phyloP scores from a whole-genome alignment of 1,139 yeast genomes.

The Saccharomyces pastorianus region DNA sequence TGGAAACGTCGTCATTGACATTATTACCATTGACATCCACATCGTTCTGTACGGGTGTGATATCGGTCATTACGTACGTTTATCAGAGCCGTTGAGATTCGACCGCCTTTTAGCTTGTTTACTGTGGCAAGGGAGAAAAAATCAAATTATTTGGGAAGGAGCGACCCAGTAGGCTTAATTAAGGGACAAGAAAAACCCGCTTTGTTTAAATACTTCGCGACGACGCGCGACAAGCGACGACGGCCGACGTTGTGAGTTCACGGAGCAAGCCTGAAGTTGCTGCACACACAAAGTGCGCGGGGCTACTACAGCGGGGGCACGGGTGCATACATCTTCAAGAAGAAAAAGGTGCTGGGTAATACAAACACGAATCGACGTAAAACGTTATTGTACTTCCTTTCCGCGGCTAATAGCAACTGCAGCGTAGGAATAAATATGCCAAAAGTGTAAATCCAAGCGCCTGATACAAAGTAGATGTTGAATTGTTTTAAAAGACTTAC shows the following conservation, averaged over 20 bases:
- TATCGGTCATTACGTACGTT: background rate
- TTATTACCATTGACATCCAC: background rate
- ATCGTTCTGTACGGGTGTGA: constrained; percentile 1
- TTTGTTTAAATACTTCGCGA: constrained; percentile 1
- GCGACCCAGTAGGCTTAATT: background rate
- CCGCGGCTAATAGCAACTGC: background rate
- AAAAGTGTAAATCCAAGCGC: background rate
- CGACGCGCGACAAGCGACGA: constrained; percentile 1
- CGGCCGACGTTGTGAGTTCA: background rate
- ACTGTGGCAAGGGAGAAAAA: background rate
- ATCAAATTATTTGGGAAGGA: background rate
- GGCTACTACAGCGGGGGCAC: background rate
- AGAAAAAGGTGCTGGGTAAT: background rate
- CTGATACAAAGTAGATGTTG: background rate
- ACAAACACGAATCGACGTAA: background rate
- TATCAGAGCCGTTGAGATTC: background rate
- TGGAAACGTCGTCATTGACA: constrained; percentile 1
- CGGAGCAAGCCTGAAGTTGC: background rate
- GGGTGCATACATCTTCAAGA: background rate
- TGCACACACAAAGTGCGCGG: background rate
- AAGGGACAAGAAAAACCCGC: constrained; percentile 1
- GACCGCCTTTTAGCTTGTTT: background rate
- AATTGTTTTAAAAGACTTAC: background rate
- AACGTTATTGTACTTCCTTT: background rate
- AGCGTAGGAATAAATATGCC: background rate